phyloP scores from a whole-genome alignment of 2,329 filamentous ascomycete species.

The Aspergillus bombycis region DNA sequence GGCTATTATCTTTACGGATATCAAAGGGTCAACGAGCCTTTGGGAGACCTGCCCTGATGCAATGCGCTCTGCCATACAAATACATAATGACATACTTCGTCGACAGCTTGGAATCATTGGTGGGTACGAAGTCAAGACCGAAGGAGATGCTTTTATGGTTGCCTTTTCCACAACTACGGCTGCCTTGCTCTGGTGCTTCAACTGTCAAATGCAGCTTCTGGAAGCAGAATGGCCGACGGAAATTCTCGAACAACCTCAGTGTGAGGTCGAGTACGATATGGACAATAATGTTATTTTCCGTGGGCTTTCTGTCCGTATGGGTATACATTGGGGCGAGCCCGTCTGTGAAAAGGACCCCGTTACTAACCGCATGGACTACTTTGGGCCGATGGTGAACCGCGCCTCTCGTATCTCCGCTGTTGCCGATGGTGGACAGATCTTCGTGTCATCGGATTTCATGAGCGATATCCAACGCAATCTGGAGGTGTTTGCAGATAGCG shows the following conservation, averaged over 20 bases:
- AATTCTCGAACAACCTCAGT: conserved; percentile 82
- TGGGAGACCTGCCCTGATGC: conserved; percentile 96
- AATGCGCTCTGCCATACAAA: conserved; percentile 95
- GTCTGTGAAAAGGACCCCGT: conserved; percentile 96
- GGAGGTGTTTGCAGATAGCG: conserved; percentile 85
- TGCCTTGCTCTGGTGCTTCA: conserved; percentile 93
- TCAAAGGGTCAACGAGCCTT: conserved; percentile 94
- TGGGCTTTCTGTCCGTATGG: conserved; percentile 94
- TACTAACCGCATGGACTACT: conserved; percentile 98
- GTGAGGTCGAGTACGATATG: conserved; percentile 78
- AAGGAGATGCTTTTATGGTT: conserved; percentile 99
- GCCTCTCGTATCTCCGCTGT: conserved; percentile 91
- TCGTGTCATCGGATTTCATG: conserved; percentile 95
- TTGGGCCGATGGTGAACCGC: conserved; percentile 98
- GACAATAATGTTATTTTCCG: conserved; percentile 90
- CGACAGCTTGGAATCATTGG: conserved; percentile 90
- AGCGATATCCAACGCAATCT: conserved; percentile 90
- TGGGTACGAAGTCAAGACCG: conserved; percentile 98
- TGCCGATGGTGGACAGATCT: conserved; percentile 95
- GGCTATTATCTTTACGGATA: conserved; percentile 95
- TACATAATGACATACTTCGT: conserved; percentile 97
- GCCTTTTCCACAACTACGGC: conserved; percentile 96
- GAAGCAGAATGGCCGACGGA: conserved; percentile 93
- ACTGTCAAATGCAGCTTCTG: conserved; percentile 83
- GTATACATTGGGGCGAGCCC: conserved; percentile 91